Base-by-base conservation (phyloP, 768 basidiomycete genomes). In the Auricularia sp. region DNA sequence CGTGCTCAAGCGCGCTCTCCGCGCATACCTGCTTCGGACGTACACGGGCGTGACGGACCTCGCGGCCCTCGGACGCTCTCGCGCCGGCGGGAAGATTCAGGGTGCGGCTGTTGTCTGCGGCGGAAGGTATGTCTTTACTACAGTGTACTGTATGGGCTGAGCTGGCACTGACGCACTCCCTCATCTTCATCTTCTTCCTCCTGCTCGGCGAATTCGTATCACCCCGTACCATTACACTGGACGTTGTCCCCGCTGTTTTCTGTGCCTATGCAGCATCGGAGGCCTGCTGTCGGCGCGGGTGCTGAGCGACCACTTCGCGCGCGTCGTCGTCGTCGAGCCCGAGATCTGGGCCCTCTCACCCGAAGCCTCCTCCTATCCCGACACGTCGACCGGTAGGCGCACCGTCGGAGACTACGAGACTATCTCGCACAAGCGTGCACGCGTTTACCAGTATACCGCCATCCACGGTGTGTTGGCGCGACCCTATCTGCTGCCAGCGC, bases 261-360 rank as follows among this genome's bases (percentile, higher is more conserved):
- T 47, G 13, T 47, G 45, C 45, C 45, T 47, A 11, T 45, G 33
- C 34, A 66, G 65, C 33, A 51, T 66, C 24, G 62, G 35, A 8
- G 65, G 65, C 10, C 39, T 66, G 16, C 51, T 63, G 24, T 35
- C 65, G 7, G 65, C 65, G 34, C 37, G 65, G 16, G 36, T 66
- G 16, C 62, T 63, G 34, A 42, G 63, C 6, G 58, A 63, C 51
- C 65, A 66, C 36, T 66, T 66, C 33, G 33, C 39, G 24, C 34
- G 58, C 14, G 65, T 66, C n/a, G 24, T 66, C 21, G 24, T 66
- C 33, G 44, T 66, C 36, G 65, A 66, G 37, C 65, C 65, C 34
- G 65, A 66, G 35, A 34, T 10, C 10, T 67, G 66, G 66, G 54
- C 54, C 18, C 29, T 54, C 1, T 54, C 54, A 10, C n/a, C 18